Percentiles rank a stretch among this genome's conserved stretches.
Conservation (phyloP, 202 grass and related monocot species). For the Cymbopogon flexuosus region DNA sequence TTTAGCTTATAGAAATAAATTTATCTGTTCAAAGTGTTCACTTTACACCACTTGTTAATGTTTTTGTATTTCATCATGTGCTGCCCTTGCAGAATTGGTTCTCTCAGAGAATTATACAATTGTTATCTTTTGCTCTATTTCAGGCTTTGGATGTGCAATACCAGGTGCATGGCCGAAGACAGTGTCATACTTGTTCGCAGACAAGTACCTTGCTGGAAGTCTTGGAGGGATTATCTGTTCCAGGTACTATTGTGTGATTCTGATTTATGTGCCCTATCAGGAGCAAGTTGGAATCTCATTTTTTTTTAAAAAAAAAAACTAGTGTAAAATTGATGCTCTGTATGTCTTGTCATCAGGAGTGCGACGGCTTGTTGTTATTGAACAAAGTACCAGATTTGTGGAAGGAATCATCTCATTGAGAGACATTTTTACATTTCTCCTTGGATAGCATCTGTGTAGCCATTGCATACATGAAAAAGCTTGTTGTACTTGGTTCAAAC, state of each 20-base stretch:
- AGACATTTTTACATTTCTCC: slow-evolving; percentile 55
- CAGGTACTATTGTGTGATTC: slow-evolving; percentile 43
- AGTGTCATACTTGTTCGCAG: slow-evolving; percentile 45
- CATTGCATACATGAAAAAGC: slow-evolving; percentile 52
- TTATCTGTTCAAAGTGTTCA: not conserved
- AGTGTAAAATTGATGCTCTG: not conserved
- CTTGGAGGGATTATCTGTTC: slow-evolving; percentile 46
- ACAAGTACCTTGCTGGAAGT: slow-evolving; percentile 48
- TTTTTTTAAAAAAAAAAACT: not conserved
- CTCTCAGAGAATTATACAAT: slow-evolving; percentile 14
- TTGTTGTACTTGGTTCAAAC: slow-evolving; percentile 40
- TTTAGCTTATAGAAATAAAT: slow-evolving; percentile 4
- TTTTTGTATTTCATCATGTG: not conserved
- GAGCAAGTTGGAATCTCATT: slow-evolving; percentile 2
- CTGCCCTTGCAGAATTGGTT: not conserved
- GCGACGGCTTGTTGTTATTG: slow-evolving; percentile 52
- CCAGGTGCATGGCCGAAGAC: slow-evolving; percentile 53
- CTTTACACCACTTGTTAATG: not conserved
- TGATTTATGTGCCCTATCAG: not conserved
- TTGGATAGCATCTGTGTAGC: slow-evolving; percentile 53
- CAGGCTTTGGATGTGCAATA: slow-evolving; percentile 60
- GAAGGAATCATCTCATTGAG: slow-evolving; percentile 68
- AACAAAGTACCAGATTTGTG: slow-evolving; percentile 52
- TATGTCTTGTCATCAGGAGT: slow-evolving; percentile 43
- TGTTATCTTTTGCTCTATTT: not conserved